Percentiles rank a stretch among this genome's conserved stretches.
Evolutionary conservation across 768 basidiomycete species (phyloP).

Genomic region (Trichaptum fuscoviolaceum): DNA sequence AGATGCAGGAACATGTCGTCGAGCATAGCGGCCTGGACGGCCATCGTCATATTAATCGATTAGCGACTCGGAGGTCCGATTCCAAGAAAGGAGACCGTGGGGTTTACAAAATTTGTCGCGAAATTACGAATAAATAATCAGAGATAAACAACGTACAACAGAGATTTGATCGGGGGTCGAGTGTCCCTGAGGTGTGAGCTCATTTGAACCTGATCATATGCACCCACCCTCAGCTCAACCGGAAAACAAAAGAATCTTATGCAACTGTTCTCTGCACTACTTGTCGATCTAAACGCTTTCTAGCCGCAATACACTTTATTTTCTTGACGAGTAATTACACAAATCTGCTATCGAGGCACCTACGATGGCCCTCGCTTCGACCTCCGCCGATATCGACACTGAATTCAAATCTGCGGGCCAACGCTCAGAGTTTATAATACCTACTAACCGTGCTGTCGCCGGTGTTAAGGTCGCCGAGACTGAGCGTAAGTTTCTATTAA

Average conservation of each 20-base stretch:
- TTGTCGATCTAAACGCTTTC: background rate
- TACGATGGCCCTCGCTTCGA: background rate
- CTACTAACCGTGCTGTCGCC: slow-evolving; percentile 11
- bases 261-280: background rate
- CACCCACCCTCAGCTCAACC: too few species aligned
- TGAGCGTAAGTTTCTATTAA: slow-evolving; percentile 8
- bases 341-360: too few species aligned
- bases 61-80: background rate
- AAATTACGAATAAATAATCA: background rate
- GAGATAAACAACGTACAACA: background rate
- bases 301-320: background rate
- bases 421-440: slow-evolving; percentile 11
- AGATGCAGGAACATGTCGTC: background rate
- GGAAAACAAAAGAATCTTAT: too few species aligned
- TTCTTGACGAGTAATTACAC: background rate
- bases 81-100: background rate
- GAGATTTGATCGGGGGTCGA: background rate
- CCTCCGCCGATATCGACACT: background rate
- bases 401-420: background rate
- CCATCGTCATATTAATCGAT: background rate
- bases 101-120: background rate
- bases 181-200: background rate
- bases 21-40: background rate
- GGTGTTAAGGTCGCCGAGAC: slow-evolving; percentile 8
- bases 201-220: background rate